Evolutionary conservation across 306 rosid species (phyloP).

Genomic region (Malus orientalis): DNA sequence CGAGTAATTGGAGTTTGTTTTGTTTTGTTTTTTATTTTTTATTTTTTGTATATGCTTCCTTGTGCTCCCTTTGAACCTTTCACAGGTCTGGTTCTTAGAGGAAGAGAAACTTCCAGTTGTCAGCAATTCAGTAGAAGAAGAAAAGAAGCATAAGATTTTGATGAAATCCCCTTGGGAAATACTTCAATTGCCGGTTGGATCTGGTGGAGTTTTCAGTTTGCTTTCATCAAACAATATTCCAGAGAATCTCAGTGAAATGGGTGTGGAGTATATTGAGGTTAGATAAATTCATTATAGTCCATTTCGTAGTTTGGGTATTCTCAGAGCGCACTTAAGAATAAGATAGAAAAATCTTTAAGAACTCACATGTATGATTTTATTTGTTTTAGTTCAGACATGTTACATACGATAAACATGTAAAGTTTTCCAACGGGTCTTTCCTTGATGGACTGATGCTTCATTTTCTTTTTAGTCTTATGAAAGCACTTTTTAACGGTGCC

Average conservation of each 20-base stretch:
- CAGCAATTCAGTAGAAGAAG: conserved; percentile 43
- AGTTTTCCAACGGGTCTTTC: no score
- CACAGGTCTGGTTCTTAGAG: conserved; percentile 75
- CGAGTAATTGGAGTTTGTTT: no score
- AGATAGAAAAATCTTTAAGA: no score
- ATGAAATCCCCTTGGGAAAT: conserved; percentile 98
- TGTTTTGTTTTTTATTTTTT: no score
- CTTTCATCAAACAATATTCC: conserved; percentile 49
- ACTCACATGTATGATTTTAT: background rate
- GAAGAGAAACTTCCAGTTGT: conserved; percentile 90
- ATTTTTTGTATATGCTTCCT: background rate
- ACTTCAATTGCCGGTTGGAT: conserved; percentile 74
- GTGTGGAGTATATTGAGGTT: conserved; percentile 79
- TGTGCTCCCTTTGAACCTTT: conserved; percentile 6
- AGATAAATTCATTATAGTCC: conserved; percentile 4
- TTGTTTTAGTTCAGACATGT: no score
- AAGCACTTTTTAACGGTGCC: no score
- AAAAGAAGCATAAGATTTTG: conserved; percentile 51
- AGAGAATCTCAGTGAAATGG: conserved; percentile 52
- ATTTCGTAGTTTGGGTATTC: no score
- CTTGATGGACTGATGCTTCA: no score
- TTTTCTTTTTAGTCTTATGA: no score
- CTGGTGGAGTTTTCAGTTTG: conserved; percentile 73
- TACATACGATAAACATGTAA: no score
- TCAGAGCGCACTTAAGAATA: no score